Evolutionary conservation across 192 early-diverging fungal species (phyloP), one percentile per base, ranked within the genome.

Genomic region (Funneliformis mosseae): DNA sequence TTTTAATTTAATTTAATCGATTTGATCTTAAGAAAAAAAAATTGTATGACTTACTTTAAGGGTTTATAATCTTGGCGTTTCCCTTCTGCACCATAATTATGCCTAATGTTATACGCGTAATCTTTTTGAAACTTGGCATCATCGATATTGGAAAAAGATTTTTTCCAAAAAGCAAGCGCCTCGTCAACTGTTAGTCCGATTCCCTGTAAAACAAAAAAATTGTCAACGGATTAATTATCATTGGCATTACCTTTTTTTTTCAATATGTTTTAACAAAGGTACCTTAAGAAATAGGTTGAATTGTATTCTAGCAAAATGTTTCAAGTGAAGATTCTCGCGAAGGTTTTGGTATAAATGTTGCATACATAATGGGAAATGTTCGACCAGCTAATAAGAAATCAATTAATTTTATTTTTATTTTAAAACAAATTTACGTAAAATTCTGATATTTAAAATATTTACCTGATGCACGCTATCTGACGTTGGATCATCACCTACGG

Each of bases 21-120:
- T 12, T 38, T 61, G n/a, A 27, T 6, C 9, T 14, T 21, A 41
- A 59, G 28, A 76, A 69, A 39, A 23, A 69, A 41, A 50, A 21
- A 12, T 33, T 33, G 1, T 25, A 11, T 12, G 6, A 25, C 62
- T 71, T 89, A 91, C 90, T 85, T 89, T 77, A 92, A 96, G 18
- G 95, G 91, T 42, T 85, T 84, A 82, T 95, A 96, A 86, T 95
- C 87, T 23, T 86, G 86, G 14, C 98, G 92, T 60, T 92, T 94
- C 62, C 98, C 98, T 83, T 99, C 98, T 80, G 92, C 81, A 76
- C 98, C 98, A 83, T 99, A 99, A 86, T 95, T 96, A 89, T 97
- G 96, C 45, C 97, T 90, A 61, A 99, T 90, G 84, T 97, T 97
- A 86, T 99, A 99, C 5, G 96, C 90, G 73, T 99, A 96, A 67